Percentiles rank a stretch among this genome's conserved stretches.
phyloP scores from a whole-genome alignment of 257 asterid species.

The Solanum clarkiae region DNA sequence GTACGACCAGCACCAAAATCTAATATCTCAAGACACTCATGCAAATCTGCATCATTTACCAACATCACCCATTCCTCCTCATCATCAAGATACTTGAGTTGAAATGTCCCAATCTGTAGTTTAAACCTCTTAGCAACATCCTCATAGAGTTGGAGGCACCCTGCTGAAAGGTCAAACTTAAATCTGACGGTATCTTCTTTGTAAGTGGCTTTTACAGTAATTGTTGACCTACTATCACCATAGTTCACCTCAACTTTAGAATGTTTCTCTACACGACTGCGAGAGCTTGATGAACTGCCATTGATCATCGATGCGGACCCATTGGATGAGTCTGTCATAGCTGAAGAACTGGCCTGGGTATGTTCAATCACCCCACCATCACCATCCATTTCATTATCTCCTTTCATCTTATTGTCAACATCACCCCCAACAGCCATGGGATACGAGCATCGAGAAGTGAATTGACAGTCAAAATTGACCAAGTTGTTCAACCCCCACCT shows the following conservation, averaged over 20 bases:
- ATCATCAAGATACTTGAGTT: constrained; percentile 80
- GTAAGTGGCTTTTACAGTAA: constrained; percentile 58
- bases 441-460: constrained; percentile 20
- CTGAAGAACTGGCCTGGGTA: constrained; percentile 20
- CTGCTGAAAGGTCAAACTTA: constrained; percentile 45
- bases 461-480: constrained; percentile 12
- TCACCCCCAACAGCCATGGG: constrained; percentile 16
- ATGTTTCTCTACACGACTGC: constrained; percentile 20
- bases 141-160: constrained; percentile 49
- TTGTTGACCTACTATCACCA: constrained; percentile 37
- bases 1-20: constrained; percentile 38
- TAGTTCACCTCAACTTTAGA: constrained; percentile 12
- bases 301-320: constrained; percentile 46
- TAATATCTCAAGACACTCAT: constrained; percentile 63
- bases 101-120: constrained; percentile 53
- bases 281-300: constrained; percentile 51
- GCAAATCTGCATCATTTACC: constrained; percentile 70
- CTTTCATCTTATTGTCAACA: constrained; percentile 6
- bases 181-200: constrained; percentile 65
- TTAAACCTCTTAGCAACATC: constrained; percentile 65
- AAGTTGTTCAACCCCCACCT: constrained; percentile 6
- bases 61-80: constrained; percentile 96
- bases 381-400: constrained; percentile 1
- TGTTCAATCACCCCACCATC: constrained; percentile 29
- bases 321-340: constrained; percentile 53